Conservation (phyloP, 768 basidiomycete genomes). For the Boletellus ananas region DNA sequence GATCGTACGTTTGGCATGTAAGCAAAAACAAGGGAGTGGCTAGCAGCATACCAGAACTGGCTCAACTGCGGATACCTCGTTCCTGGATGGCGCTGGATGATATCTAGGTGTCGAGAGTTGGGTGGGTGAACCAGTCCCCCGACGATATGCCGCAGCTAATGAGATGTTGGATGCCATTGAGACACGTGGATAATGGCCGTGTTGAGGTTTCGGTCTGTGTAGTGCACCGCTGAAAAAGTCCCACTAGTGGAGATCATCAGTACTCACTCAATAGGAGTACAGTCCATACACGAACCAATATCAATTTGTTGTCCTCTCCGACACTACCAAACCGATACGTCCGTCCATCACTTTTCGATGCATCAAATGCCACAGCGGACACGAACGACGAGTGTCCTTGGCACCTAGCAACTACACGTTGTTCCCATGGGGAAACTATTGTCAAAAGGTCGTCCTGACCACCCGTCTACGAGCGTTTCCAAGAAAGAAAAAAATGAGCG, state of each 20-base stretch:
- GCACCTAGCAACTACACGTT: conserved; percentile 90
- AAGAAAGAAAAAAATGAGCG: neutral
- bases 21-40: neutral
- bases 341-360: conserved; percentile 79
- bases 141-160: conserved; percentile 58
- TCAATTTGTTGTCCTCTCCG: conserved; percentile 94
- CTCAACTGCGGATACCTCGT: conserved; percentile 86
- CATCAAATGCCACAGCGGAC: conserved; percentile 84
- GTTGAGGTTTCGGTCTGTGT: conserved; percentile 81
- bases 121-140: conserved; percentile 52
- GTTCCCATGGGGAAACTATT: conserved; percentile 92
- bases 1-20: neutral
- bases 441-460: conserved; percentile 97
- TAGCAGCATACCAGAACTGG: conserved; percentile 70
- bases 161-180: conserved; percentile 80
- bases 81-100: conserved; percentile 87
- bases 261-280: neutral
- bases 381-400: conserved; percentile 98
- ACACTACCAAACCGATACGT: conserved; percentile 95
- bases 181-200: conserved; percentile 66
- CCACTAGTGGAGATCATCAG: conserved; percentile 54
- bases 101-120: conserved; percentile 58
- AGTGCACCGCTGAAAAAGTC: conserved; percentile 89
- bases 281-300: conserved; percentile 54
- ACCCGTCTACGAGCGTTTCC: conserved; percentile 58